Conservation (phyloP, 176 grass and related monocot species). For the Leersia perrieri region DNA sequence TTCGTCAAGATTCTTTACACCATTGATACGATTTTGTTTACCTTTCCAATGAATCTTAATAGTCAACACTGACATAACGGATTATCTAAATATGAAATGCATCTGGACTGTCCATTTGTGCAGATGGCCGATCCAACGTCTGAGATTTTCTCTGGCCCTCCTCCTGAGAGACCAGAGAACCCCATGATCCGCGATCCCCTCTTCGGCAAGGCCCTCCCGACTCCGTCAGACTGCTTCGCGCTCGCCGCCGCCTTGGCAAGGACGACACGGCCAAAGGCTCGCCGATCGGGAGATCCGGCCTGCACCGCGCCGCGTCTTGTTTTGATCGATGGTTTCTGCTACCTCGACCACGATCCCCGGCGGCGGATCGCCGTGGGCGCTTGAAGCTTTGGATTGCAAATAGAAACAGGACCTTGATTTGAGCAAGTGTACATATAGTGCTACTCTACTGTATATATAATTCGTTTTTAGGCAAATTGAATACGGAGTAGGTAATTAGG, state of each 20-base stretch:
- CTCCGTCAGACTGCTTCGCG: too few relatives aligned
- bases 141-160: background rate
- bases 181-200: constrained; percentile 1
- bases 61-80: background rate
- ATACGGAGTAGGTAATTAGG: too few relatives aligned
- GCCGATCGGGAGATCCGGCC: background rate
- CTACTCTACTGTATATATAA: too few relatives aligned
- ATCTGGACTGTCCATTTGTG: background rate
- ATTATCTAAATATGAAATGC: background rate
- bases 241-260: background rate
- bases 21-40: background rate
- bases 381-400: background rate
- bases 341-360: background rate
- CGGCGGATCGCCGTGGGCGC: background rate
- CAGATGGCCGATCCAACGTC: background rate
- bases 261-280: background rate
- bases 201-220: background rate
- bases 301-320: background rate
- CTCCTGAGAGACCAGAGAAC: constrained; percentile 12
- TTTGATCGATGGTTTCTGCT: background rate
- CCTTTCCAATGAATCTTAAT: background rate
- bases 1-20: background rate
- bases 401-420: background rate
- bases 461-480: too few relatives aligned
- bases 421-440: background rate